These are phyloP conservation scores for Lagenidium sp. DNA, from an alignment of 352 stramenopile genomes.

Conservation along the genomic window DNA sequence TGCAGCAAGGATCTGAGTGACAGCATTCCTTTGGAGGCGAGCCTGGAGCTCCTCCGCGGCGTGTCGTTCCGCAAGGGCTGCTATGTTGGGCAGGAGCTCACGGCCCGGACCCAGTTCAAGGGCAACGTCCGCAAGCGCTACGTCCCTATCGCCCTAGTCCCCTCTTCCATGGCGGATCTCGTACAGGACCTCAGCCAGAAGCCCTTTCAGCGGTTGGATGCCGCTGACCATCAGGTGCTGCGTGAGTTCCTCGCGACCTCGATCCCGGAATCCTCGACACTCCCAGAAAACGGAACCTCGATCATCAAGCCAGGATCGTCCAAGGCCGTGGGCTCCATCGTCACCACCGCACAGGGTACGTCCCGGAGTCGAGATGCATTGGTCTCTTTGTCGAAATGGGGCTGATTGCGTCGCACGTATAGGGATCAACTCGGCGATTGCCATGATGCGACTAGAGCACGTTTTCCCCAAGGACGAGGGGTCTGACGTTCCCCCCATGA, in stretches of 20 bases:
- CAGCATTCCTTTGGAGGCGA: constrained; percentile 88
- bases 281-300: constrained; percentile 24
- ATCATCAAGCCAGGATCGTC: constrained; percentile 42
- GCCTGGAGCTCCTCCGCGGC: constrained; percentile 86
- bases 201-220: constrained; percentile 51
- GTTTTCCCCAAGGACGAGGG: constrained; percentile 33
- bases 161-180: constrained; percentile 36
- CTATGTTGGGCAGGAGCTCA: constrained; percentile 94
- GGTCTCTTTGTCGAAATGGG: too few species aligned
- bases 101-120: constrained; percentile 91
- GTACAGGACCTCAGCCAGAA: constrained; percentile 35
- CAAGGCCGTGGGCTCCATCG: constrained; percentile 53
- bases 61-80: constrained; percentile 93
- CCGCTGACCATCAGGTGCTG: constrained; percentile 20
- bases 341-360: constrained; percentile 28
- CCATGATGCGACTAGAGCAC: constrained; percentile 75
- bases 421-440: constrained; percentile 16
- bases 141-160: constrained; percentile 61
- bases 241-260: constrained; percentile 36
- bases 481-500: constrained; percentile 19
- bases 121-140: constrained; percentile 80
- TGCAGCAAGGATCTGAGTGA: constrained; percentile 51
- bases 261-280: constrained; percentile 14
- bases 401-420: not conserved
- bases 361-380: too few species aligned